Conservation (phyloP, 139 green algal species). For the Marvania coccoides region DNA sequence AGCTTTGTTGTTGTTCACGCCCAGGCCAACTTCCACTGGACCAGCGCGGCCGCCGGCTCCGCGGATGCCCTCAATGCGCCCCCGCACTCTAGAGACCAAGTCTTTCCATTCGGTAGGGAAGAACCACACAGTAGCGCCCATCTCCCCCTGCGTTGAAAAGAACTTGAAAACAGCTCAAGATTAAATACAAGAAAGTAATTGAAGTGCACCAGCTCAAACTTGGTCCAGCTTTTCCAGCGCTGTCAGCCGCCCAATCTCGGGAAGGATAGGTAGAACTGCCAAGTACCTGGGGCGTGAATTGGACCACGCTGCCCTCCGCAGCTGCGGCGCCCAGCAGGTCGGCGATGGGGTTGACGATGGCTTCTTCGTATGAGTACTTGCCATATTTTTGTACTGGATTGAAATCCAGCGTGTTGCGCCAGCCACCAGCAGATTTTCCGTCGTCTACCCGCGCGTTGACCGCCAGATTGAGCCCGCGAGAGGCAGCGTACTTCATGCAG, state of each 20-base stretch:
- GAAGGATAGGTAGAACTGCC: no score
- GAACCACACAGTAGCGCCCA: constrained; percentile 19
- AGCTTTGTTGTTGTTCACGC: constrained; percentile 30
- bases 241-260: neutral
- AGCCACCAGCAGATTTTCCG: constrained; percentile 20
- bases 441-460: constrained; percentile 23
- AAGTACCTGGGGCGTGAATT: neutral
- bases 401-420: constrained; percentile 44
- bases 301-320: neutral
- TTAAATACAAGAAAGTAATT: no score
- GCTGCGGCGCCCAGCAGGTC: constrained; percentile 10
- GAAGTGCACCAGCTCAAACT: no score
- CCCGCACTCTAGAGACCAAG: neutral
- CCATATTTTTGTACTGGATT: constrained; percentile 25
- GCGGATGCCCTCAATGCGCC: neutral
- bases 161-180: no score
- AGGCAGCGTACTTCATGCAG: constrained; percentile 3
- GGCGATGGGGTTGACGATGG: constrained; percentile 31
- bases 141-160: no score
- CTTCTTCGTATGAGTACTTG: constrained; percentile 31
- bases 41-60: neutral
- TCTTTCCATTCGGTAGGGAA: constrained; percentile 4
- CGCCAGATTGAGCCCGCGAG: neutral
- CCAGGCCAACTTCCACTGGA: constrained; percentile 15
- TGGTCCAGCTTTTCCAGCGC: neutral